phyloP scores from a whole-genome alignment of 2,329 filamentous ascomycete genomes.

The Neofusicoccum kwambonambiense region DNA sequence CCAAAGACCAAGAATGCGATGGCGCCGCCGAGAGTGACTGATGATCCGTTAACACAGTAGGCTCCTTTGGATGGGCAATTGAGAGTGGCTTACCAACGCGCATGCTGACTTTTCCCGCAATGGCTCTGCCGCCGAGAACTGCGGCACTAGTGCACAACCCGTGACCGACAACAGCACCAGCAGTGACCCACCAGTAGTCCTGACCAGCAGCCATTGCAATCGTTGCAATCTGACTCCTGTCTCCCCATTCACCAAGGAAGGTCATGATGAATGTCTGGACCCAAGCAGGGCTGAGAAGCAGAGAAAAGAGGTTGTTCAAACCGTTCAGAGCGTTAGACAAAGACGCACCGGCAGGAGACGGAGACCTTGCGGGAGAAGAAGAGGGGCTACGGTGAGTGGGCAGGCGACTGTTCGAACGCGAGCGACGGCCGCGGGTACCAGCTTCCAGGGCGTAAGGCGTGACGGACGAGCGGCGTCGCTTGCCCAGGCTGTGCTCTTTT shows the following conservation, averaged over 20 bases:
- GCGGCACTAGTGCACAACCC: conserved; percentile 86
- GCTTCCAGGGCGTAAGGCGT: conserved; percentile 79
- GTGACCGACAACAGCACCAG: conserved; percentile 83
- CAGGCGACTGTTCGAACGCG: conserved; percentile 71
- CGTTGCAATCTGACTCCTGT: conserved; percentile 95
- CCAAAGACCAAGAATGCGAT: conserved; percentile 88
- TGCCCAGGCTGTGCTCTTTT: conserved; percentile 76
- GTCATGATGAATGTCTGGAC: conserved; percentile 99
- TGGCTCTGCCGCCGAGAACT: conserved; percentile 86
- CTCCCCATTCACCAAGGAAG: conserved; percentile 96
- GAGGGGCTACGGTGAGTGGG: conserved; percentile 80
- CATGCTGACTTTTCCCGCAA: conserved; percentile 91
- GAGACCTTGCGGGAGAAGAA: conserved; percentile 49
- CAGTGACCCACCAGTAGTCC: conserved; percentile 98
- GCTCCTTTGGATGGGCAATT: neutral
- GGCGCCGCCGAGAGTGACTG: conserved; percentile 90
- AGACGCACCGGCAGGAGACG: conserved; percentile 46
- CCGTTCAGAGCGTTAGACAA: conserved; percentile 59
- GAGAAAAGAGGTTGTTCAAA: conserved; percentile 78
- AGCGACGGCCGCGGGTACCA: conserved; percentile 67
- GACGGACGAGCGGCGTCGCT: conserved; percentile 65
- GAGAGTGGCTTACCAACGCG: conserved; percentile 75
- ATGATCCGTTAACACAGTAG: neutral
- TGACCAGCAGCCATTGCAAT: conserved; percentile 98
- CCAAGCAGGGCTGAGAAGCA: conserved; percentile 93